These are phyloP conservation scores for Solanum virginianum DNA, from an alignment of 257 asterid genomes.

Conservation along the genomic window DNA sequence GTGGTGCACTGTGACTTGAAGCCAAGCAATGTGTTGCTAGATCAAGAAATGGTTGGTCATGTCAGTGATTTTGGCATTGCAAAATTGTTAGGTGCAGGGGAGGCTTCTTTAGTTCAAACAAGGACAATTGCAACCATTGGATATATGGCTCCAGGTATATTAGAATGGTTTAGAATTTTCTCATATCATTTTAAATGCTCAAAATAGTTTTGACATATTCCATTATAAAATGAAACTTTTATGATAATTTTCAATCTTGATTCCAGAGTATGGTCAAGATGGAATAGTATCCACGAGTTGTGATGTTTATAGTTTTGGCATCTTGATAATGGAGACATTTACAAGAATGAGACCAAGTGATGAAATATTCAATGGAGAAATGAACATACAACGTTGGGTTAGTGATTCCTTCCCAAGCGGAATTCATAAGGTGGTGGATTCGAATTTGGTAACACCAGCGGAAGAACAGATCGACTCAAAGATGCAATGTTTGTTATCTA, in stretches of 20 bases:
- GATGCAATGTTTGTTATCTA: neutral
- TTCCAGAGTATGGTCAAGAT: neutral
- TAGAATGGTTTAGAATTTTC: no score
- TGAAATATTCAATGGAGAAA: fast-evolving
- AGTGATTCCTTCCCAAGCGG: neutral
- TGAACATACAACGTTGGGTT: neutral
- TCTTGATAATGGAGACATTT: neutral
- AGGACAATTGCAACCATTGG: neutral
- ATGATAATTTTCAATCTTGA: no score
- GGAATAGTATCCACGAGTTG: neutral
- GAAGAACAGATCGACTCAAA: neutral
- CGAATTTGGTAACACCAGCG: fast-evolving
- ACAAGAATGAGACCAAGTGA: neutral
- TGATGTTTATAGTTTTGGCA: neutral
- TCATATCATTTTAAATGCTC: no score
- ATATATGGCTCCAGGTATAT: neutral
- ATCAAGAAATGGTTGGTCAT: no score
- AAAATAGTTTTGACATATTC: no score
- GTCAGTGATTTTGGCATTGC: no score
- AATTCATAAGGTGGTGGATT: neutral
- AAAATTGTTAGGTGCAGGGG: no score
- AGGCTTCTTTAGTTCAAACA: no score
- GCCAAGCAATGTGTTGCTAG: no score
- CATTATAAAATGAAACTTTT: no score
- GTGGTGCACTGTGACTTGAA: no score